Percentiles rank a stretch among this genome's conserved stretches.
phyloP scores from a whole-genome alignment of 192 early-diverging fungal species.

The Haplosporangium gracile region DNA sequence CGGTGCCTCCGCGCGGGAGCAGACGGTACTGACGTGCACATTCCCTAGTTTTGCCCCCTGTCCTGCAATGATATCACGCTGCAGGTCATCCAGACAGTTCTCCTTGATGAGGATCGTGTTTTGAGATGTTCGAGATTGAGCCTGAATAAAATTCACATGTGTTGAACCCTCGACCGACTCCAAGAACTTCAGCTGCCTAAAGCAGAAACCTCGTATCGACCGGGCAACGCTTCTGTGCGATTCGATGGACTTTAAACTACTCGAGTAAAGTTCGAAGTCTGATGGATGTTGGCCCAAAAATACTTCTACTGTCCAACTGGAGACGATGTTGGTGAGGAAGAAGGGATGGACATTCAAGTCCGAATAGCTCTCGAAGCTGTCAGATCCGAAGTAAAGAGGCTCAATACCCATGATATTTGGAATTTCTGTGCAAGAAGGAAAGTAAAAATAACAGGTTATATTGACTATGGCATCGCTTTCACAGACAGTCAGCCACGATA shows the following conservation, averaged over 20 bases:
- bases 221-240: constrained; percentile 16
- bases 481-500: constrained; percentile 23
- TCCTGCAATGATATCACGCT: constrained; percentile 23
- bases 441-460: not conserved
- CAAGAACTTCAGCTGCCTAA: constrained; percentile 17
- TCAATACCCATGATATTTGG: constrained; percentile 9
- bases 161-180: constrained; percentile 24
- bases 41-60: constrained; percentile 18
- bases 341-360: constrained; percentile 24
- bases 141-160: constrained; percentile 19
- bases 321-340: constrained; percentile 28
- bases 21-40: not conserved
- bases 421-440: not conserved
- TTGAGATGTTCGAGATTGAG: constrained; percentile 35
- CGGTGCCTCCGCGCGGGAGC: constrained; percentile 20
- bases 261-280: constrained; percentile 22
- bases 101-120: constrained; percentile 32
- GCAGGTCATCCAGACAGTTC: constrained; percentile 24
- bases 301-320: constrained; percentile 20
- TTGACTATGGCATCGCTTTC: constrained; percentile 15
- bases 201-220: constrained; percentile 26
- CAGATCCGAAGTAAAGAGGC: constrained; percentile 31
- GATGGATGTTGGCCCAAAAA: constrained; percentile 34
- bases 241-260: constrained; percentile 16
- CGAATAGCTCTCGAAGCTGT: constrained; percentile 12